Evolutionary conservation across 371 early-diverging fungal species (phyloP).

Genomic region (Apophysomyces variabilis): DNA sequence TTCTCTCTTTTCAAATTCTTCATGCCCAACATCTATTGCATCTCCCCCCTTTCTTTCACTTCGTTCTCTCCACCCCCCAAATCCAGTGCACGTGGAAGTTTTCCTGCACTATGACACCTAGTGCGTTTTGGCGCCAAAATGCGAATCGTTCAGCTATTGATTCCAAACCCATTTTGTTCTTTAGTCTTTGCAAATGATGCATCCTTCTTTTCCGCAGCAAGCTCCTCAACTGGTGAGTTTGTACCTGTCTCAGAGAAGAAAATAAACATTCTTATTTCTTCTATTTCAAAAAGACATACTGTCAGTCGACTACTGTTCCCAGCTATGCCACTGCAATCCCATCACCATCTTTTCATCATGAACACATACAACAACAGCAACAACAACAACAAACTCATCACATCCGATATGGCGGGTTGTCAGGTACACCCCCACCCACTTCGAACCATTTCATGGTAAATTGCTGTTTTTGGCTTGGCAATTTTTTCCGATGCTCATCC

Average conservation of each 20-base stretch:
- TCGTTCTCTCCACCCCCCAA: neutral
- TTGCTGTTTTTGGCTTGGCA: neutral
- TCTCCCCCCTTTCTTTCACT: neutral
- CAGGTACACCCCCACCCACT: slow-evolving; percentile 6
- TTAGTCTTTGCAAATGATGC: slow-evolving; percentile 5
- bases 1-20: neutral
- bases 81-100: slow-evolving; percentile 6
- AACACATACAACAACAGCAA: neutral
- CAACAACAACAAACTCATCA: neutral
- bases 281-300: neutral
- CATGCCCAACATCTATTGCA: neutral
- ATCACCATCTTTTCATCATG: slow-evolving; percentile 3
- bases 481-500: neutral
- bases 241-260: neutral
- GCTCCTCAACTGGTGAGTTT: slow-evolving; percentile 6
- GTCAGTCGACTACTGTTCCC: slow-evolving; percentile 4
- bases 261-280: neutral
- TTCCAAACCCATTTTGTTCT: slow-evolving; percentile 3
- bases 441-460: neutral
- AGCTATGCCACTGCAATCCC: neutral
- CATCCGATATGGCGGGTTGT: neutral
- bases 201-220: slow-evolving; percentile 4
- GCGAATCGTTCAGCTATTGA: slow-evolving; percentile 1
- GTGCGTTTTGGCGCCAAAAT: slow-evolving; percentile 4
- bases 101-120: slow-evolving; percentile 8